Evolutionary conservation across 2,329 filamentous ascomycete genomes (phyloP).

Genomic region (Alternaria ventricosa): DNA sequence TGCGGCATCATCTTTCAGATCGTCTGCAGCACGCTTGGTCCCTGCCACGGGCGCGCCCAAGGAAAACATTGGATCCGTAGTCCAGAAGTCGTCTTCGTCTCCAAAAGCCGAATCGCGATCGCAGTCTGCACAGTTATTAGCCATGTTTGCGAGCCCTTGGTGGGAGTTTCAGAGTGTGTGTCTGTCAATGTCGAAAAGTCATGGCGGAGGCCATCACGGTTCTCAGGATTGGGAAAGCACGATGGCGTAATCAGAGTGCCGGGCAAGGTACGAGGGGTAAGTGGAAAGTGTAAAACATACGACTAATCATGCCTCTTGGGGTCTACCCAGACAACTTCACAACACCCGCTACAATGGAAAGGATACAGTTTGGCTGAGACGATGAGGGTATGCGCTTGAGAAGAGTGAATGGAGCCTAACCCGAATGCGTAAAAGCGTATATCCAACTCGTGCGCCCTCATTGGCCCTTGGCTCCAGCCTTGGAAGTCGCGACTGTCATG

Average conservation of each 20-base stretch:
- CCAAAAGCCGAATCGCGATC: conserved; percentile 43
- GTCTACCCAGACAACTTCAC: neutral
- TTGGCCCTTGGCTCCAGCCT: conserved; percentile 1
- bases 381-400: neutral
- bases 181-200: conserved; percentile 6
- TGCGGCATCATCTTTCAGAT: conserved; percentile 23
- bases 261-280: neutral
- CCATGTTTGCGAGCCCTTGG: conserved; percentile 26
- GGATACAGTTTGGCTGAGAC: neutral
- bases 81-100: conserved; percentile 36
- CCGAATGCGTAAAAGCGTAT: neutral
- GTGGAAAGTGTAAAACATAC: neutral
- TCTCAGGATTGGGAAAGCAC: conserved; percentile 4
- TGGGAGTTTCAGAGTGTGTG: conserved; percentile 4
- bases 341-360: neutral
- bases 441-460: conserved; percentile 7
- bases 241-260: conserved; percentile 1
- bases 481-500: neutral
- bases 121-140: conserved; percentile 37
- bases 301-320: conserved; percentile 1
- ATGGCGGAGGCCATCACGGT: conserved; percentile 12
- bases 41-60: conserved; percentile 35
- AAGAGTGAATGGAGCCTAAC: conserved; percentile 10
- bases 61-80: conserved; percentile 36
- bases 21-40: conserved; percentile 40